These are phyloP conservation scores for Bocquillonia castaneifolia DNA, from an alignment of 441 rosid genomes.

Conservation along the genomic window DNA sequence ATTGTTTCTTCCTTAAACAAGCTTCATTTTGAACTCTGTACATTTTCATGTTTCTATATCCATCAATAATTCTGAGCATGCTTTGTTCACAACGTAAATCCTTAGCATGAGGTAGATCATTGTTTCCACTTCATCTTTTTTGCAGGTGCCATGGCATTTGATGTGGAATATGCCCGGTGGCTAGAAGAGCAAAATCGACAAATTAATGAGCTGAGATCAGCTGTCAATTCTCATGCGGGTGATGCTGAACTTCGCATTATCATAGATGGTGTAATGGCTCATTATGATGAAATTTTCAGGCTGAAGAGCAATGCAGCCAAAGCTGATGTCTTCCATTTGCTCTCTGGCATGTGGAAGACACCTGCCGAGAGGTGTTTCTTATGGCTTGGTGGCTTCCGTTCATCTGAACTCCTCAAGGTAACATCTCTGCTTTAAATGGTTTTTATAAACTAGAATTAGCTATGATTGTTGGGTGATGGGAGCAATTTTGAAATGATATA, in stretches of 20 bases:
- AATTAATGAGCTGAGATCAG: conserved; percentile 85
- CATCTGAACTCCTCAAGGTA: conserved; percentile 96
- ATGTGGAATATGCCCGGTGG: conserved; percentile 91
- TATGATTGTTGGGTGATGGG: not conserved
- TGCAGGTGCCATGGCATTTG: conserved; percentile 95
- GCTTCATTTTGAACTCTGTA: not conserved
- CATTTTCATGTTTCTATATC: not conserved
- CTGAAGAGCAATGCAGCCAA: conserved; percentile 88
- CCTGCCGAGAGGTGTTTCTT: conserved; percentile 98
- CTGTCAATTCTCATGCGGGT: conserved; percentile 83
- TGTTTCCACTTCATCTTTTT: conserved; percentile 15
- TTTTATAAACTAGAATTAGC: not conserved
- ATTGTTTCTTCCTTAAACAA: conserved; percentile 1
- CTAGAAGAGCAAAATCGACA: conserved; percentile 80
- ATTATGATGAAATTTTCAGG: conserved; percentile 89
- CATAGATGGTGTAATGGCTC: conserved; percentile 72
- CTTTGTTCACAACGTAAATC: not conserved
- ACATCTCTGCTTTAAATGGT: conserved; percentile 10
- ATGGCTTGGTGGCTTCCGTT: conserved; percentile 99
- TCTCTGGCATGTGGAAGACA: conserved; percentile 99
- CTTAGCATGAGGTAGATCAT: not conserved
- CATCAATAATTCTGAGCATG: not conserved
- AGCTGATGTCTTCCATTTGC: conserved; percentile 90
- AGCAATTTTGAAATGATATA: not conserved
- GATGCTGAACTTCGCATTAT: conserved; percentile 87